phyloP scores from a whole-genome alignment of 1,139 yeast species.

The Candida labiduridarum region DNA sequence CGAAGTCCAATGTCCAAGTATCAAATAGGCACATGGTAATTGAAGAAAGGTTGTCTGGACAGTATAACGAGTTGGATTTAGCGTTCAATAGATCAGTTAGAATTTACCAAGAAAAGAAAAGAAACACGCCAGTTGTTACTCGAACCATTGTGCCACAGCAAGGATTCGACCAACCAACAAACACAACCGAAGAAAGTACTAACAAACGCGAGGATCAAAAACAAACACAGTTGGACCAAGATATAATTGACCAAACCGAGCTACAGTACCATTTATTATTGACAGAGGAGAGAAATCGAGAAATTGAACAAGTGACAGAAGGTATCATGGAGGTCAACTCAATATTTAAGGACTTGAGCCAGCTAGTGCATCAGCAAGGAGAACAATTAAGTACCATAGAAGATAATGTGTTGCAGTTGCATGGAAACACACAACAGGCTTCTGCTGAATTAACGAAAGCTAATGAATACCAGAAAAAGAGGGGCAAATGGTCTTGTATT shows the following conservation, averaged over 20 bases:
- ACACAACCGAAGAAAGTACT: conserved; percentile 28
- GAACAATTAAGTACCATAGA: conserved; percentile 81
- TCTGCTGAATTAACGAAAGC: conserved; percentile 71
- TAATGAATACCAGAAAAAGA: conserved; percentile 67
- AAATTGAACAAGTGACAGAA: conserved; percentile 69
- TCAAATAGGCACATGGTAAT: conserved; percentile 43
- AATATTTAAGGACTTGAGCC: conserved; percentile 79
- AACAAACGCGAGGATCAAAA: conserved; percentile 14
- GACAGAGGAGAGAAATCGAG: conserved; percentile 72
- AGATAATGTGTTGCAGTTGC: conserved; percentile 67
- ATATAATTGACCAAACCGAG: conserved; percentile 56
- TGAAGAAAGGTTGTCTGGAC: conserved; percentile 41
- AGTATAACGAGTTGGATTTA: conserved; percentile 39
- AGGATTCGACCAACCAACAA: conserved; percentile 21
- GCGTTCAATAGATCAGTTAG: conserved; percentile 34
- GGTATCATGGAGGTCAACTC: conserved; percentile 85
- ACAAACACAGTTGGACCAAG: conserved; percentile 40
- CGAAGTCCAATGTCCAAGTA: conserved; percentile 20
- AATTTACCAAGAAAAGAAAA: conserved; percentile 36
- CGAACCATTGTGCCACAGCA: conserved; percentile 1
- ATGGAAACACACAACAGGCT: conserved; percentile 72
- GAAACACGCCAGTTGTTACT: conserved; percentile 25
- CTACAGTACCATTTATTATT: conserved; percentile 72
- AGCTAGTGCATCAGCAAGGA: conserved; percentile 81
- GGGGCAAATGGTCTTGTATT: conserved; percentile 75